Base-by-base conservation (phyloP, 805 yeast genomes). In the Sugiyamaella valdiviana region DNA sequence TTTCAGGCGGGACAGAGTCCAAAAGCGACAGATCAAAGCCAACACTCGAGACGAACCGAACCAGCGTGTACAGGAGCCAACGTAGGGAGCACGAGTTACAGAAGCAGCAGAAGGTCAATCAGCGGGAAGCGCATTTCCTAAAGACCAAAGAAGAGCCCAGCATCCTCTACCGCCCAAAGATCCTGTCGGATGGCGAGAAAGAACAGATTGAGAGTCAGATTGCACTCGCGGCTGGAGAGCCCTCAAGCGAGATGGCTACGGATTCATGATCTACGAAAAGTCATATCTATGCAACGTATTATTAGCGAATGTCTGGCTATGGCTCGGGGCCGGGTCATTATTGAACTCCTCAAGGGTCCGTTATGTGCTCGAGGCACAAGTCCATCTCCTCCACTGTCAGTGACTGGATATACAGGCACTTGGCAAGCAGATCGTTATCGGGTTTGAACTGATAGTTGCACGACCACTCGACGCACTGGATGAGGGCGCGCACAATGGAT, bases 381-480 rank as follows among this genome's bases (percentile, higher is more conserved):
- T 59, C 60, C 63, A 59, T 59, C 46, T 58, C 62, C 36, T 57
- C 60, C 15, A 45, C 41, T n/a, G 62, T 56, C 39, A 58, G 39
- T n/a, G 60, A 54, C 19, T 56, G 80, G 54, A 89, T 78, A 66
- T 89, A 89, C 32, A 89, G 75, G 65, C 97, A 90, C 62, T 83
- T 87, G 48, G 95, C 82, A 52, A 91, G 63, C 19, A 89, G 63
- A 44, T 86, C 90, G 10, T 77, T 74, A 45, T 84, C 73, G 2
- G 72, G 66, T 42, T 71, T 64, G 45, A 84, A 68, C 12, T 71
- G 60, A 69, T 88, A 90, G 50, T 83, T 73, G 42, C 74, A 74
- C 0, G 95, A 80, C 89, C 96, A 87, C 59, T 87, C 95, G 44
- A 90, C 86, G 58, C 84, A 78, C 60, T 85, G 85, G 36, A 88